Base-by-base conservation (phyloP, 2,329 filamentous ascomycete genomes). In the Fusarium subtropicale region DNA sequence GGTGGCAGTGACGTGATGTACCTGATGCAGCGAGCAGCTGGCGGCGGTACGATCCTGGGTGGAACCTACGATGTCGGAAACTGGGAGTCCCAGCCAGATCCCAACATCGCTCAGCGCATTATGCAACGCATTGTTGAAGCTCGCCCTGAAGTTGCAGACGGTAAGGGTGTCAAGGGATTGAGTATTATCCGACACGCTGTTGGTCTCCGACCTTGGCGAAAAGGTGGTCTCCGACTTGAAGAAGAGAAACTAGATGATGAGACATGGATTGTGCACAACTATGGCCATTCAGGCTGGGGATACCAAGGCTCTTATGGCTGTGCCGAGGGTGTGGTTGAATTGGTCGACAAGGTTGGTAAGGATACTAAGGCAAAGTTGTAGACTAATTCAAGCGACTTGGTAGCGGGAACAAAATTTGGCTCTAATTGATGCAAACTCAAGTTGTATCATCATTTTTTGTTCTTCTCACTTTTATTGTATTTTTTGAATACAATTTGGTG, bases 11-110 rank as follows among this genome's bases (percentile, higher is more conserved):
- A 97, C 79, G 82, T 90, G 7, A 82, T 87, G 60, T 97, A 97
- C 77, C 85, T 92, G 48, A 97, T 97, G 94, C 89, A 89, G 74
- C 87, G 94, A 30, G 92, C 94, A 2, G 86, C 85, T 0, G 87
- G 87, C n/a, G 94, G 94, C 22, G 94, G 94, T 13, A 96, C 92
- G 0, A 85, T 97, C 42, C 82, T 97, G 4, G 94, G 94, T n/a
- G 94, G 94, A 4, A 95, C 90, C 47, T 92, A 97, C 74, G 90
- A 94, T 77, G 88, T 91, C 73, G 86, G 89, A 30, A 91, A 90
- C 74, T 97, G 93, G 93, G 92, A 96, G 71, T 86, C 89, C 38
- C 86, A 90, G 69, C 89, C 91, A 1, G 94, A 97, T 74, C 90
- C 91, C 0, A 93, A 92, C 75, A 84, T 93, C n/a, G 92, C 94